Evolutionary conservation across 768 basidiomycete species (phyloP).

Genomic region (Lanmaoa pseudosensibilis): DNA sequence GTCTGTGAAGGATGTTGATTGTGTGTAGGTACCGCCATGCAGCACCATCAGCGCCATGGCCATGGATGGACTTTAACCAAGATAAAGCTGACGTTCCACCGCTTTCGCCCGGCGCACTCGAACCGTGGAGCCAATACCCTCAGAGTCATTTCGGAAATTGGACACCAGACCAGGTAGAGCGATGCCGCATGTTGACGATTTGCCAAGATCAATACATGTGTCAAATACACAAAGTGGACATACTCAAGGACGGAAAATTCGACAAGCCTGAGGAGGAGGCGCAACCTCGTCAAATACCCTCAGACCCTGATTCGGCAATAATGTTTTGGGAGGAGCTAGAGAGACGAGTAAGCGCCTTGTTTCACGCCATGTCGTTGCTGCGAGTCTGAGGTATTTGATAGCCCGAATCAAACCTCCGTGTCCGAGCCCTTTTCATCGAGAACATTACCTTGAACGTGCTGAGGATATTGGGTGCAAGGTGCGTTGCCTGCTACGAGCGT

Average conservation of each 20-base stretch:
- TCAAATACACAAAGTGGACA: constrained; percentile 25
- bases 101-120: not conserved
- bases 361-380: not conserved
- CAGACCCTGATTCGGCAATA: constrained; percentile 6
- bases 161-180: constrained; percentile 44
- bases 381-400: constrained; percentile 8
- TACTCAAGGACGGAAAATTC: constrained; percentile 17
- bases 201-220: constrained; percentile 14
- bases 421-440: constrained; percentile 40
- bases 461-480: constrained; percentile 40
- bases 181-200: constrained; percentile 35
- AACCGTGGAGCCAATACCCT: constrained; percentile 43
- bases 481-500: not conserved
- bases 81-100: constrained; percentile 18
- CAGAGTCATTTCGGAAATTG: constrained; percentile 57
- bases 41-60: constrained; percentile 42
- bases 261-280: constrained; percentile 5
- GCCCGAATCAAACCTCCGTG: constrained; percentile 24
- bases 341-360: constrained; percentile 19
- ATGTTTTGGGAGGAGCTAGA: constrained; percentile 33
- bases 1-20: constrained; percentile 10
- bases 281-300: constrained; percentile 13
- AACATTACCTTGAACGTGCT: constrained; percentile 34
- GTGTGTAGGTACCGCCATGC: constrained; percentile 38
- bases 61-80: constrained; percentile 39